phyloP scores from a whole-genome alignment of 306 rosid species.

The Hippophae gyantsensis region DNA sequence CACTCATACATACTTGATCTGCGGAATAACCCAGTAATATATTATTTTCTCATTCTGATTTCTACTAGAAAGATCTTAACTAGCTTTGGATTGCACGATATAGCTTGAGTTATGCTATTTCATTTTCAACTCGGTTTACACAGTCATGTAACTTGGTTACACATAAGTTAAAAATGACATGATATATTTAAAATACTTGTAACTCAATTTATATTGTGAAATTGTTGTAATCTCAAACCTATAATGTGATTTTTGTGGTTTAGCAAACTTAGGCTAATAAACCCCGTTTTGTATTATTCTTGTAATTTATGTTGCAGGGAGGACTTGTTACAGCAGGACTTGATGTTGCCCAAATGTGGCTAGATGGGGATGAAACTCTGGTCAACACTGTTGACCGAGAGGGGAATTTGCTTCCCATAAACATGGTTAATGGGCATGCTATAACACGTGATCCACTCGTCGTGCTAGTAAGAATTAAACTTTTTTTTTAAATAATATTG shows the following conservation, averaged over 20 bases:
- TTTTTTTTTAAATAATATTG: neutral
- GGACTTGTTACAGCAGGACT: conserved; percentile 88
- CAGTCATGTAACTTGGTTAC: too few species aligned
- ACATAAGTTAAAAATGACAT: too few species aligned
- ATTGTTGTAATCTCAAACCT: too few species aligned
- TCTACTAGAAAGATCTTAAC: neutral
- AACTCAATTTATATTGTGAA: too few species aligned
- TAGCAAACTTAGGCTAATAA: conserved; percentile 2
- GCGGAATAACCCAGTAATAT: conserved; percentile 81
- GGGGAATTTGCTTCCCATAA: conserved; percentile 73
- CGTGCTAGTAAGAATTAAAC: conserved; percentile 61
- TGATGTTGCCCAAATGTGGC: conserved; percentile 93
- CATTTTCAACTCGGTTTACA: too few species aligned
- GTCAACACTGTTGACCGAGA: conserved; percentile 81
- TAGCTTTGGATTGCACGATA: too few species aligned
- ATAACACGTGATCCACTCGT: conserved; percentile 92
- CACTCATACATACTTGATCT: conserved; percentile 87
- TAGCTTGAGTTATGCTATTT: too few species aligned
- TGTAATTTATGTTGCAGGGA: conserved; percentile 46
- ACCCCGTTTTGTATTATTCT: neutral
- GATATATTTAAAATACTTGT: too few species aligned
- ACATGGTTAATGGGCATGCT: conserved; percentile 81
- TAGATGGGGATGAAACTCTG: conserved; percentile 92
- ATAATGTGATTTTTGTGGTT: neutral
- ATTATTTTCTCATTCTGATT: conserved; percentile 1